Evolutionary conservation across 2,329 filamentous ascomycete species (phyloP), one percentile per base, ranked within the genome.

Genomic region (Microascus cirrosus): DNA sequence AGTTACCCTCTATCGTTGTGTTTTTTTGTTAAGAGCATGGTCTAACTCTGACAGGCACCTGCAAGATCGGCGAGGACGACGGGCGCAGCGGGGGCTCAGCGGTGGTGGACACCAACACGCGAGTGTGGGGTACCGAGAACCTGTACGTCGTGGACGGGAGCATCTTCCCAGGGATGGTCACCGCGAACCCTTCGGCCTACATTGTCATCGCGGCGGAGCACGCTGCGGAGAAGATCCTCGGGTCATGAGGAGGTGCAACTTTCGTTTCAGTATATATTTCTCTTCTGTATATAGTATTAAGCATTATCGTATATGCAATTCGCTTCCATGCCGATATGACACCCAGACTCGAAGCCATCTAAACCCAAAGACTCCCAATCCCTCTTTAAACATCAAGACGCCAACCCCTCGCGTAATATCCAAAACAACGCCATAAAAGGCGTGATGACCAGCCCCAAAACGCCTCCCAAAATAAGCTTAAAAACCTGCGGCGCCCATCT

Each of bases 141-240:
- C 72, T 86, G 51, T 86, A 83, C 64, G 80, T 87, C 13, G 81
- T 87, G 6, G 85, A 88, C 64, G 84, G 80, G 1, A 80, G 78
- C 60, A 84, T 89, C 64, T 86, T 87, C 72, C 85, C 85, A 0
- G 85, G 85, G 62, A 80, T 87, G 62, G 77, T 83, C 2, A 84
- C 83, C 0, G 82, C 84, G 24, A 89, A 90, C 70, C 86, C 85
- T 1, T 80, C 82, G 54, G 79, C 83, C 1, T 78, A 82, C 50
- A 81, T 87, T 63, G 82, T 87, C 66, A 74, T 83, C 34, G 83
- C 78, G n/a, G 80, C 83, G 18, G 85, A 88, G 72, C 77, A 78
- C 51, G 83, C 83, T 8, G 76, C 77, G 5, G 73, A 74, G 28
- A 45, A 50, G 35, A 58, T 58, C 35, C 52, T 58, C 7, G 34